Percentiles rank a stretch among this genome's conserved stretches.
phyloP scores from a whole-genome alignment of 2,329 filamentous ascomycete genomes.

The Xylaria sp. region DNA sequence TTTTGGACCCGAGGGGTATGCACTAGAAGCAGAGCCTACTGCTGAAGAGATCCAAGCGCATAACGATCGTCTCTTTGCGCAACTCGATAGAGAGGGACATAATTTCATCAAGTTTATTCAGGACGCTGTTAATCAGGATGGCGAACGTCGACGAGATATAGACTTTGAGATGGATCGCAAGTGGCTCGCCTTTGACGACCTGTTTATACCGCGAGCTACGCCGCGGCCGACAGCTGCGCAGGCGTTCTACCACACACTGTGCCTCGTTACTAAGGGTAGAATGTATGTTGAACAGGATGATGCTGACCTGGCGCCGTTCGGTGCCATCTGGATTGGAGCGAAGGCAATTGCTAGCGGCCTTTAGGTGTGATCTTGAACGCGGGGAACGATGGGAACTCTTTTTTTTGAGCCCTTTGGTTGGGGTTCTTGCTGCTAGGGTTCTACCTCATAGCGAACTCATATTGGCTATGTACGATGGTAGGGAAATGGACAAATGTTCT shows the following conservation, averaged over 20 bases:
- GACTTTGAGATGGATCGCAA: conserved; percentile 42
- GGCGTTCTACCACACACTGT: conserved; percentile 75
- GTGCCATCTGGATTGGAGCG: conserved; percentile 53
- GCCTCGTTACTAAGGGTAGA: conserved; percentile 69
- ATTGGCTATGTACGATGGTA: conserved; percentile 4
- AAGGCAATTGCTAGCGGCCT: conserved; percentile 20
- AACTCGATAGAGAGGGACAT: conserved; percentile 51
- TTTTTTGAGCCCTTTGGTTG: not conserved
- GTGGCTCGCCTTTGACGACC: conserved; percentile 69
- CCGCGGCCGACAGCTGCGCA: conserved; percentile 71
- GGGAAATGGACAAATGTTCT: not conserved
- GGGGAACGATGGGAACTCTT: not conserved
- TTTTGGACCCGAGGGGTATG: not conserved
- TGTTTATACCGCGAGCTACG: conserved; percentile 64
- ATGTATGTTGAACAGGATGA: conserved; percentile 68
- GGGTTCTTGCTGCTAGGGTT: not conserved
- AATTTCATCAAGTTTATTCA: conserved; percentile 54
- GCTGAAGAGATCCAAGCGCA: conserved; percentile 24
- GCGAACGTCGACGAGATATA: conserved; percentile 39
- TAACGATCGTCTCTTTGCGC: conserved; percentile 29
- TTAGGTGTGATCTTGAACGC: not conserved
- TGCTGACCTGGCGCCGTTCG: conserved; percentile 47
- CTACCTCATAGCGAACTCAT: not conserved
- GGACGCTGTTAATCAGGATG: conserved; percentile 41
- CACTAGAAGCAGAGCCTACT: conserved; percentile 8